Evolutionary conservation across 768 basidiomycete genomes (phyloP), one percentile per base, ranked within the genome.

Genomic region (Russula brevipes): DNA sequence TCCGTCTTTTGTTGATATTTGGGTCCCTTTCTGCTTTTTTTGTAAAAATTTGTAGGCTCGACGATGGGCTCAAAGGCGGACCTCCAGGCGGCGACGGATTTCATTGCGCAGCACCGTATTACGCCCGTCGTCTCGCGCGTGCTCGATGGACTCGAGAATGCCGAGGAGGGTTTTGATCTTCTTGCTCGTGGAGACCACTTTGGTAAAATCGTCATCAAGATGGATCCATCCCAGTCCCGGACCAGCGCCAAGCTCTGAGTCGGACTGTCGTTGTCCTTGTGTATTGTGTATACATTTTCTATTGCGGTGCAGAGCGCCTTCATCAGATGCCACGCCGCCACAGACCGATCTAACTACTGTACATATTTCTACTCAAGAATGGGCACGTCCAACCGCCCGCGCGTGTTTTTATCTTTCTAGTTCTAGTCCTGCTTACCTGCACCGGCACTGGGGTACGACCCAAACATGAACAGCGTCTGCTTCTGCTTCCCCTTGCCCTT

Each of bases 31-130:
- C 38, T 4, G 7, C 12, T 39, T 39, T 39, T 39, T 39, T 39
- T 39, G 10, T 47, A 11, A 47, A 3, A 10, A 2, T 47, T 47
- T 4, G 36, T 61, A 91, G 91, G 90, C 41, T 89, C 89, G 1
- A 91, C 86, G 33, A 91, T 94, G 90, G 91, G 90, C 17, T 91
- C 90, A 8, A 82, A 80, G 67, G 78, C 82, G 59, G 91, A 94
- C 74, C 78, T 94, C 61, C 72, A 80, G 57, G 83, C 85, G 38
- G 90, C 89, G 24, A 90, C 89, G 1, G 72, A 75, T 14, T 93
- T 94, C 74, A 72, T 93, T 30, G 74, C 77, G 3, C 73, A 85
- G 69, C 85, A 91, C 66, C 78, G 76, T 51, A 85, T 94, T 61
- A 76, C 83, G 1, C 91, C 91, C 3, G 76, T 87, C 54, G 82